A percentile compares a stretch with the other conserved stretches of the same genome.
These are phyloP conservation scores for Arthrinium phaeospermum DNA, from an alignment of 2,329 filamentous ascomycete species.

Conservation along the genomic window DNA sequence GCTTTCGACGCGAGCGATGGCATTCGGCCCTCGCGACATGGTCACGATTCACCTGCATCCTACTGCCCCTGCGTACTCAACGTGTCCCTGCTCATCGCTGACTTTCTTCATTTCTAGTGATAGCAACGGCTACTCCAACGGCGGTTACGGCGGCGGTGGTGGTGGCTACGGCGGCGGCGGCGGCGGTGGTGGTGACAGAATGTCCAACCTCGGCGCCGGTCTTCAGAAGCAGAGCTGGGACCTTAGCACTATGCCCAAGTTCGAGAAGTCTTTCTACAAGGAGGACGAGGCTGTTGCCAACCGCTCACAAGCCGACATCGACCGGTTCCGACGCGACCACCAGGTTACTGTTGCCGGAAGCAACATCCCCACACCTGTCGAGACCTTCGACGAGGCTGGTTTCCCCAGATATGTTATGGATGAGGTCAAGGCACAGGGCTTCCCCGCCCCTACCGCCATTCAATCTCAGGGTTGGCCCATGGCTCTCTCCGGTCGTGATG, in stretches of 20 bases:
- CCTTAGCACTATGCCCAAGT: slow-evolving; percentile 81
- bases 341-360: slow-evolving; percentile 82
- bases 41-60: too few species aligned
- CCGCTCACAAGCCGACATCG: slow-evolving; percentile 80
- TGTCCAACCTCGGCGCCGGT: slow-evolving; percentile 87
- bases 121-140: slow-evolving; percentile 57
- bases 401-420: slow-evolving; percentile 98
- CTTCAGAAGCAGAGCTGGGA: slow-evolving; percentile 93
- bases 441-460: slow-evolving; percentile 90
- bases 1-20: not conserved
- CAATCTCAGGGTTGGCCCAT: slow-evolving; percentile 99
- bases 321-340: slow-evolving; percentile 84
- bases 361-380: slow-evolving; percentile 89
- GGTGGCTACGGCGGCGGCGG: slow-evolving; percentile 46
- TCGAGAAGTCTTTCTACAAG: slow-evolving; percentile 99
- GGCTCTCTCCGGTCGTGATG: slow-evolving; percentile 96
- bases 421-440: slow-evolving; percentile 98
- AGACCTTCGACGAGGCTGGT: slow-evolving; percentile 96
- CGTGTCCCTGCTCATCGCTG: not conserved
- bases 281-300: slow-evolving; percentile 80
- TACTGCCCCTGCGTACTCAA: not conserved
- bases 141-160: slow-evolving; percentile 50
- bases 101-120: not conserved
- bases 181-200: slow-evolving; percentile 84
- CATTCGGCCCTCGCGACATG: not conserved